Percentiles rank a stretch among this genome's conserved stretches.
phyloP scores from a whole-genome alignment of 164 flowering plant species.

The Umbilicus rupestris region DNA sequence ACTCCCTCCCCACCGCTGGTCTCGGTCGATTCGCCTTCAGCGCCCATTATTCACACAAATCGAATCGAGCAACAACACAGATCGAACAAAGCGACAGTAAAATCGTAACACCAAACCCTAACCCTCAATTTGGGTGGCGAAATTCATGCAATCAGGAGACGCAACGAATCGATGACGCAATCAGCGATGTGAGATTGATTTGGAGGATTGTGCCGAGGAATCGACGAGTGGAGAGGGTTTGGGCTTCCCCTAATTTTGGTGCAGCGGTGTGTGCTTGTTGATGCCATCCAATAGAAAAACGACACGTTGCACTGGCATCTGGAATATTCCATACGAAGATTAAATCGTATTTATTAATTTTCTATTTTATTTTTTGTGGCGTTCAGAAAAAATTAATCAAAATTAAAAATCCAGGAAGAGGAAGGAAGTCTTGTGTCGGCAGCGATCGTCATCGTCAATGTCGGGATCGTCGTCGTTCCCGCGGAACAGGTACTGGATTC shows the following conservation, averaged over 20 bases:
- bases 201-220: neutral
- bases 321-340: too few relatives aligned
- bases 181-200: neutral
- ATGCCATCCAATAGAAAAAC: too few relatives aligned
- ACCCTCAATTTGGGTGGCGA: neutral
- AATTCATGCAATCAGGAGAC: neutral
- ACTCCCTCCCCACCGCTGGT: slow-evolving; percentile 26
- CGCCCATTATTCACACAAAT: slow-evolving; percentile 8
- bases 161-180: neutral
- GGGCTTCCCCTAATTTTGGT: neutral
- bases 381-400: too few relatives aligned
- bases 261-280: neutral
- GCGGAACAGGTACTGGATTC: slow-evolving; percentile 72
- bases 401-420: neutral
- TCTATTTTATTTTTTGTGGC: too few relatives aligned
- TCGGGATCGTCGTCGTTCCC: slow-evolving; percentile 27
- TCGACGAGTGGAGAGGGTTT: neutral
- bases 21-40: slow-evolving; percentile 15
- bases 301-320: too few relatives aligned
- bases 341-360: too few relatives aligned
- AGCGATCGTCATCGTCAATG: slow-evolving; percentile 13
- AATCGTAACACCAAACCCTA: slow-evolving; percentile 3
- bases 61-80: neutral
- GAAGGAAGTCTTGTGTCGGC: neutral
- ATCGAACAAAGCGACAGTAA: neutral